These are phyloP conservation scores for Endoconidiophora polonica DNA, from an alignment of 2,329 filamentous ascomycete genomes.

Conservation along the genomic window DNA sequence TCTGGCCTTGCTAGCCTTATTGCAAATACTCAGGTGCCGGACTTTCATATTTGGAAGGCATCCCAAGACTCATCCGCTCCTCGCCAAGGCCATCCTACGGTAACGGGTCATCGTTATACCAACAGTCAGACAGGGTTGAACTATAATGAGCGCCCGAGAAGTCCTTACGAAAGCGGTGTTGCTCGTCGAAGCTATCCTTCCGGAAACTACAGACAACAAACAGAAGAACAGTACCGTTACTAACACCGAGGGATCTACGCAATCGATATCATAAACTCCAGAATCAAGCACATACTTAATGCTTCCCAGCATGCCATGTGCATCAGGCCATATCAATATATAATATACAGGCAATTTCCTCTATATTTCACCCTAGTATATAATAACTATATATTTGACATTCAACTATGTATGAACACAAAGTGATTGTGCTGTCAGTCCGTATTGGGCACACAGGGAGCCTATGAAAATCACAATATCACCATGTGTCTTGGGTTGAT, in stretches of 20 bases:
- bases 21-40: slow-evolving; percentile 46
- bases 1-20: slow-evolving; percentile 58
- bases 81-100: slow-evolving; percentile 20
- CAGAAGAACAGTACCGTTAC: slow-evolving; percentile 9
- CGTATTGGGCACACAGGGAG: no score
- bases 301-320: no score
- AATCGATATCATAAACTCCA: no score
- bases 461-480: no score
- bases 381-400: no score
- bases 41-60: slow-evolving; percentile 38
- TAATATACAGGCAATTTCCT: no score
- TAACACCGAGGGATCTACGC: neutral
- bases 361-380: no score
- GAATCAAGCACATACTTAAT: no score
- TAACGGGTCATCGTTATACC: slow-evolving; percentile 28
- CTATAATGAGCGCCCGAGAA: slow-evolving; percentile 19
- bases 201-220: slow-evolving; percentile 5
- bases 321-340: no score
- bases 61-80: slow-evolving; percentile 13
- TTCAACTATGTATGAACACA: no score
- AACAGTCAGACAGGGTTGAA: slow-evolving; percentile 30
- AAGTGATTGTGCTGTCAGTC: no score
- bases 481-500: no score
- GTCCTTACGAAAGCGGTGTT: slow-evolving; percentile 7
- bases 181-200: slow-evolving; percentile 4